Conservation (phyloP, 306 rosid genomes). For the Pueraria montana region DNA sequence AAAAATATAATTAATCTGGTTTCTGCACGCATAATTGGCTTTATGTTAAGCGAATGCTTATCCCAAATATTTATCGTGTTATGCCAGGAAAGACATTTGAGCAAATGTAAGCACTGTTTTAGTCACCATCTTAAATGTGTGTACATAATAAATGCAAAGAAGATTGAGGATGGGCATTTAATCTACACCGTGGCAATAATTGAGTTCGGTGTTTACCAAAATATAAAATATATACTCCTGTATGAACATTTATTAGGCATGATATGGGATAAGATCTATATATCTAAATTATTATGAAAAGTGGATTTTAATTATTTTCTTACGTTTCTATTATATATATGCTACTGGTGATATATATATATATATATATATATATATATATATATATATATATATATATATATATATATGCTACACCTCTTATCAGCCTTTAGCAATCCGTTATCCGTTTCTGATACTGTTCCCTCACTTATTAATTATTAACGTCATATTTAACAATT, state of each 20-base stretch:
- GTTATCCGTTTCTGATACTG: background rate
- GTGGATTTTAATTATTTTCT: background rate
- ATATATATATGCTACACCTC: slow-evolving; percentile 10
- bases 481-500: background rate
- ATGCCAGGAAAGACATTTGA: background rate
- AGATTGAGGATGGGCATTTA: slow-evolving; percentile 54
- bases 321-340: slow-evolving; percentile 3
- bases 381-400: too few species aligned
- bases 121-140: slow-evolving; percentile 43
- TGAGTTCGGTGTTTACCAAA: slow-evolving; percentile 58
- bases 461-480: background rate
- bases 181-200: slow-evolving; percentile 54
- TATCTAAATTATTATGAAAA: background rate
- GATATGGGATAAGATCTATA: slow-evolving; percentile 15
- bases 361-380: too few species aligned
- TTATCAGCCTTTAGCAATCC: slow-evolving; percentile 14
- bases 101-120: background rate
- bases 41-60: background rate
- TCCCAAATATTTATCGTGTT: background rate
- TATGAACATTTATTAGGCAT: slow-evolving; percentile 49
- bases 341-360: too few species aligned
- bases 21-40: background rate
- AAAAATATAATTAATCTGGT: background rate
- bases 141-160: slow-evolving; percentile 46
- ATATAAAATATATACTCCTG: slow-evolving; percentile 4